Evolutionary conservation across 2,329 filamentous ascomycete species (phyloP), one percentile per base, ranked within the genome.

Genomic region (Lanzia echinophila): DNA sequence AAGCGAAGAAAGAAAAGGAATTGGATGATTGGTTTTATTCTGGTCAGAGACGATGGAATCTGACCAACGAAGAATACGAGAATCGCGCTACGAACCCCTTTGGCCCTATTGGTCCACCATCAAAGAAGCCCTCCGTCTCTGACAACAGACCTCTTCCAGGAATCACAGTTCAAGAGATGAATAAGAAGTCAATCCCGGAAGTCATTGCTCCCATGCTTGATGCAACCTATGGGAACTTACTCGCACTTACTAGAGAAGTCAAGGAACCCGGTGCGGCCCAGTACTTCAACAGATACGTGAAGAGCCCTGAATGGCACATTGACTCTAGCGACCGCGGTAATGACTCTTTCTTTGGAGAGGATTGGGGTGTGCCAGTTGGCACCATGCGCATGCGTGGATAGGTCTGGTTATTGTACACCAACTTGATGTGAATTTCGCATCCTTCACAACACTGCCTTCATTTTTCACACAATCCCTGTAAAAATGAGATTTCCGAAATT

Each of bases 301-400:
- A 57, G 13, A 53, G 56, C 48, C 57, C 58, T n/a, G 49, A 51
- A 11, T 60, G 58, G 42, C 55, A 60, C 5, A 60, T 68, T 45
- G 66, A 69, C 53, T 34, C 43, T 3, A 61, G 51, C 17, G 46
- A 56, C 12, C 55, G 60, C 24, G 66, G 65, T 15, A 66, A 65
- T 28, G 50, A 57, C 3, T 63, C 56, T 31, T 56, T 62, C 42
- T 69, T 66, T 56, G 65, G 65, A 2, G 63, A 68, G 39, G 62
- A 65, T 46, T 65, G 62, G 62, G 62, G 64, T 32, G 28, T 54
- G 17, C 38, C 41, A n/a, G n/a, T n/a, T n/a, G n/a, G n/a, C n/a
- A n/a, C n/a, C n/a, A n/a, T n/a, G n/a, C n/a, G n/a, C n/a, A n/a
- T n/a, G n/a, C n/a, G n/a, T n/a, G n/a, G n/a, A n/a, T n/a, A n/a